These are phyloP conservation scores for Coniochaeta pulveracea DNA, from an alignment of 2,329 filamentous ascomycete species.

Conservation along the genomic window DNA sequence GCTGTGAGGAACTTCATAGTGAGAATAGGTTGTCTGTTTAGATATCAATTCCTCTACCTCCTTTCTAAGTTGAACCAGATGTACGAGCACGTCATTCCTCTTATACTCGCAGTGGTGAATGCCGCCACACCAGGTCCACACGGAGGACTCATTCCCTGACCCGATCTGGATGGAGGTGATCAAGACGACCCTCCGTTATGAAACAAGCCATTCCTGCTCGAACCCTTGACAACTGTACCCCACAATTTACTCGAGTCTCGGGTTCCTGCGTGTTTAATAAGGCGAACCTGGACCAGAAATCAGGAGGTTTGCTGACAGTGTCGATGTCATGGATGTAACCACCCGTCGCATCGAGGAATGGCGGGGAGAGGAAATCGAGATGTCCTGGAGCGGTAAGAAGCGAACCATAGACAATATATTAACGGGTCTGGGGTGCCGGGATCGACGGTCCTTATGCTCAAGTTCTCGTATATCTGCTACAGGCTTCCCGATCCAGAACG, in stretches of 20 bases:
- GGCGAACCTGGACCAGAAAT: neutral
- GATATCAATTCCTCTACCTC: neutral
- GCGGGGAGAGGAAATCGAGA: neutral
- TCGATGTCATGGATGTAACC: conserved; percentile 2
- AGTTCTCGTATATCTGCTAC: neutral
- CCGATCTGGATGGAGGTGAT: too few species aligned
- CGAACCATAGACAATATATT: neutral
- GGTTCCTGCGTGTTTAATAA: neutral
- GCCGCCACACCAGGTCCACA: too few species aligned
- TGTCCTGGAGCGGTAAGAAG: too few species aligned
- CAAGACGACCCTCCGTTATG: neutral
- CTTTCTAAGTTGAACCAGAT: neutral
- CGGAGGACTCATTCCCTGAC: too few species aligned
- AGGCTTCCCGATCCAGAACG: neutral
- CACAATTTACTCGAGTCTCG: neutral
- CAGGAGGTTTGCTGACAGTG: neutral
- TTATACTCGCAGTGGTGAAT: too few species aligned
- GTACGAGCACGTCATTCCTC: neutral
- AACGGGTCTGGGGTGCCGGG: neutral
- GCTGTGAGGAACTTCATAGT: neutral
- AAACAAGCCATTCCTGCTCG: neutral
- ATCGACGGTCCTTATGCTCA: neutral
- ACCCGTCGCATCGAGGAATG: neutral
- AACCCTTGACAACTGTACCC: neutral
- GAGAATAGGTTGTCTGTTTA: neutral